These are phyloP conservation scores for Coemansia sp. DNA, from an alignment of 192 early-diverging fungal genomes.

Conservation along the genomic window DNA sequence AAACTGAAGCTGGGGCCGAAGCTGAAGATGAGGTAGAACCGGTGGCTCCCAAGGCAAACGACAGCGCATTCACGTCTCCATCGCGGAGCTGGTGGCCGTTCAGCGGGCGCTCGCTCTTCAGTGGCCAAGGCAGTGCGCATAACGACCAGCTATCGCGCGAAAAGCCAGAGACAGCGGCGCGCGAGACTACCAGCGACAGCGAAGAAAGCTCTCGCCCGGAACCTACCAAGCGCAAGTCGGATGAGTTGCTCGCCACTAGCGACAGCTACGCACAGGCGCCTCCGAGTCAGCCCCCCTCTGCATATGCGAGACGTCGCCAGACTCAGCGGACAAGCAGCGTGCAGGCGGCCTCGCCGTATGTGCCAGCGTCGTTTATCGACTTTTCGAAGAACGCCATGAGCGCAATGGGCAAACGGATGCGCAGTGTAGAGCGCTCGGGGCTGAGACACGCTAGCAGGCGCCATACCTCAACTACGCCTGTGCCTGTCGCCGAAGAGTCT, in stretches of 20 bases:
- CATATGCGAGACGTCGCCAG: conserved; percentile 9
- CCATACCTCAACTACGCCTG: conserved; percentile 3
- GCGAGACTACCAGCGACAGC: neutral
- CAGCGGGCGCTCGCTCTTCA: conserved; percentile 21
- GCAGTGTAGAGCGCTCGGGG: conserved; percentile 6
- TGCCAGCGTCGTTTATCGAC: conserved; percentile 42
- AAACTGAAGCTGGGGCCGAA: neutral
- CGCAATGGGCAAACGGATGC: conserved; percentile 12
- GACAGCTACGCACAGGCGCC: neutral
- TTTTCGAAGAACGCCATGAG: conserved; percentile 11
- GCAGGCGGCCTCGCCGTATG: conserved; percentile 15
- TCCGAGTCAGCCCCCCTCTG: neutral
- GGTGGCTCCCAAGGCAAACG: neutral
- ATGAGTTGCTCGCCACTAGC: too few relatives aligned
- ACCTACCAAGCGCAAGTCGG: neutral
- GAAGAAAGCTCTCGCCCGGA: neutral
- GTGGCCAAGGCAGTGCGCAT: conserved; percentile 1
- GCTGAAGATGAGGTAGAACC: neutral
- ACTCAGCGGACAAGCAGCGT: conserved; percentile 2
- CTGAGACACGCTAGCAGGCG: conserved; percentile 17
- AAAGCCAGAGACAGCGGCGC: neutral
- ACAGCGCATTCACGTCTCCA: neutral
- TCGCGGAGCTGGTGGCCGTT: conserved; percentile 45
- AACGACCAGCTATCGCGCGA: neutral
- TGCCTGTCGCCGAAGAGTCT: neutral